Evolutionary conservation across 2,329 filamentous ascomycete species (phyloP).

Genomic region (Cercospora brassicicola): DNA sequence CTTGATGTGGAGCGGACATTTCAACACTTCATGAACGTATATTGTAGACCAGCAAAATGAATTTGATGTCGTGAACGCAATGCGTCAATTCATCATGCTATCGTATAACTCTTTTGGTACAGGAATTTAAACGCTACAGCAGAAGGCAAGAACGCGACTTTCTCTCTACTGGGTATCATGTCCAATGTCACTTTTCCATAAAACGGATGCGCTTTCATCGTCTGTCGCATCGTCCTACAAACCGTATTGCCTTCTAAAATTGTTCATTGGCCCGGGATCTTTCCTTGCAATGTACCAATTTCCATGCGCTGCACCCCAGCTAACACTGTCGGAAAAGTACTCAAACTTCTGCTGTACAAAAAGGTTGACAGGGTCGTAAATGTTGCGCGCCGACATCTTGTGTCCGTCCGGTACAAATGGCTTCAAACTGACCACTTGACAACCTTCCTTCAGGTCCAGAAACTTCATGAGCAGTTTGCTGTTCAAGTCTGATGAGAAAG

Average conservation of each 20-base stretch:
- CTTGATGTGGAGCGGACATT: conserved; percentile 27
- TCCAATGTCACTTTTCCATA: not conserved
- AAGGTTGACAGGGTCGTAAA: conserved; percentile 78
- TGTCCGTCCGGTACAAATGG: conserved; percentile 82
- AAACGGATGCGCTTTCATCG: conserved; percentile 5
- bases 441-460: conserved; percentile 86
- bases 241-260: conserved; percentile 46
- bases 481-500: conserved; percentile 85
- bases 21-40: not conserved
- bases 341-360: conserved; percentile 71
- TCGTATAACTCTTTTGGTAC: not conserved
- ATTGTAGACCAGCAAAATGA: not conserved
- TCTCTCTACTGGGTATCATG: not conserved
- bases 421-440: conserved; percentile 86
- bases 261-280: conserved; percentile 58
- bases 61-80: not conserved
- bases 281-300: conserved; percentile 86
- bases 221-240: conserved; percentile 9
- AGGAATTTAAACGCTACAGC: not conserved
- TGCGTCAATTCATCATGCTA: not conserved
- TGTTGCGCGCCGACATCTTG: conserved; percentile 70
- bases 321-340: conserved; percentile 72
- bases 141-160: not conserved
- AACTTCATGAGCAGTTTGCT: conserved; percentile 84
- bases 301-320: conserved; percentile 79